phyloP scores from a whole-genome alignment of 148 eudicot species.

The Simmondsia chinensis region DNA sequence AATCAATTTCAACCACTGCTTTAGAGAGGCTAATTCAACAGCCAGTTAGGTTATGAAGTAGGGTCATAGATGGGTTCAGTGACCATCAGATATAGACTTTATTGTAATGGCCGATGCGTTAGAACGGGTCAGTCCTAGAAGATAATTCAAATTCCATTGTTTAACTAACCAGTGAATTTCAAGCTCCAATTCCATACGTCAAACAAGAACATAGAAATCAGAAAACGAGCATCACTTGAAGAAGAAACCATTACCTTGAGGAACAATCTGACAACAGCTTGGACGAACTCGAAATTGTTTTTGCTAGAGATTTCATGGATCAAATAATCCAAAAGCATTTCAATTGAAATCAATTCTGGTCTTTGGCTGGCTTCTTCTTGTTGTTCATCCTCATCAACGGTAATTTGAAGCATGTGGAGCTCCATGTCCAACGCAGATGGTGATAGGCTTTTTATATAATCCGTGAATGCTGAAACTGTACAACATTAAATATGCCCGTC shows the following conservation, averaged over 20 bases:
- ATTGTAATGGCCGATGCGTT: too few relatives aligned
- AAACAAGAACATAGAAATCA: background rate
- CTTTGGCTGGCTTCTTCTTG: constrained; percentile 39
- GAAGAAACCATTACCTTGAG: constrained; percentile 93
- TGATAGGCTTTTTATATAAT: constrained; percentile 74
- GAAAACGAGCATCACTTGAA: too few relatives aligned
- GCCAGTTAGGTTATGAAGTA: too few relatives aligned
- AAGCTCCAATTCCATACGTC: background rate
- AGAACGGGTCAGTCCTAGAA: background rate
- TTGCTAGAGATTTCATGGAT: constrained; percentile 62
- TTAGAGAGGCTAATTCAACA: too few relatives aligned
- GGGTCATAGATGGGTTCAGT: too few relatives aligned
- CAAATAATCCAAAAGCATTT: constrained; percentile 79
- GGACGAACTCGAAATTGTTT: constrained; percentile 88
- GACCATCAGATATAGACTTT: too few relatives aligned
- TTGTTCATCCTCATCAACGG: constrained; percentile 55
- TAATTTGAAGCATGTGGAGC: constrained; percentile 88
- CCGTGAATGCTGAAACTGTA: constrained; percentile 85
- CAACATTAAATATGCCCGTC: background rate
- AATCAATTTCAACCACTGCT: too few relatives aligned
- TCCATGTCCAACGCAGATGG: constrained; percentile 92
- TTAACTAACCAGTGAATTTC: background rate
- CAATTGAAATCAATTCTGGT: constrained; percentile 55
- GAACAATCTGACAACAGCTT: constrained; percentile 75
- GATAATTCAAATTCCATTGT: background rate